Evolutionary conservation across 805 yeast species (phyloP).

Genomic region (Kluyveromyces lactis): DNA sequence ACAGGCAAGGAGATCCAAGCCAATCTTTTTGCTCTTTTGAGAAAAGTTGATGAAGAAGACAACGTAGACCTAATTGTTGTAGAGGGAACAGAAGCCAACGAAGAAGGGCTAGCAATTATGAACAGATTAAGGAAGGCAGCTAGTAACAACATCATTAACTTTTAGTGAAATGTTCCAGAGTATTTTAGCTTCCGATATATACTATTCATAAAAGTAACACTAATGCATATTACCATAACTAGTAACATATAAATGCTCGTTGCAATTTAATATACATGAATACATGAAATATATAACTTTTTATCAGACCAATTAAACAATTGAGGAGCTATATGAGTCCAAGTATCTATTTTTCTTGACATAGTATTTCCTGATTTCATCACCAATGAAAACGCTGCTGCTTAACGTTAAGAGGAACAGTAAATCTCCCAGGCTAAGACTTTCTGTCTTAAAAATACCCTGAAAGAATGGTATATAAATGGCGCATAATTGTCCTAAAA

Average conservation of each 20-base stretch:
- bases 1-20: slow-evolving; percentile 54
- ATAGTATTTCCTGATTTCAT: slow-evolving; percentile 64
- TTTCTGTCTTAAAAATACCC: slow-evolving; percentile 88
- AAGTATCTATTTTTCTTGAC: slow-evolving; percentile 14
- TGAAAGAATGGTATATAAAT: slow-evolving; percentile 92
- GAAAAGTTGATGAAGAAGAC: slow-evolving; percentile 64
- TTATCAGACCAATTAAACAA: slow-evolving; percentile 12
- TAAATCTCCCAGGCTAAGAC: slow-evolving; percentile 65
- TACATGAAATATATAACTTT: not conserved
- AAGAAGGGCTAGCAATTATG: slow-evolving; percentile 93
- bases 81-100: slow-evolving; percentile 67
- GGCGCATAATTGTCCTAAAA: slow-evolving; percentile 87
- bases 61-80: slow-evolving; percentile 65
- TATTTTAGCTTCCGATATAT: no score
- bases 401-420: slow-evolving; percentile 52
- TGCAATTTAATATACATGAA: not conserved
- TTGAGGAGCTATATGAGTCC: slow-evolving; percentile 14
- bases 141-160: slow-evolving; percentile 30
- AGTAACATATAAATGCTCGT: not conserved
- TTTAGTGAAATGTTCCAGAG: slow-evolving; percentile 5
- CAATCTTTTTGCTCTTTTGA: slow-evolving; percentile 60
- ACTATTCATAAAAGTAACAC: not conserved
- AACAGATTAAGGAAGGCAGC: slow-evolving; percentile 86
- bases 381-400: slow-evolving; percentile 77
- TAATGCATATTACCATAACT: not conserved